Base-by-base conservation (phyloP, 345 rosid genomes). In the Eucalyptus sp. region DNA sequence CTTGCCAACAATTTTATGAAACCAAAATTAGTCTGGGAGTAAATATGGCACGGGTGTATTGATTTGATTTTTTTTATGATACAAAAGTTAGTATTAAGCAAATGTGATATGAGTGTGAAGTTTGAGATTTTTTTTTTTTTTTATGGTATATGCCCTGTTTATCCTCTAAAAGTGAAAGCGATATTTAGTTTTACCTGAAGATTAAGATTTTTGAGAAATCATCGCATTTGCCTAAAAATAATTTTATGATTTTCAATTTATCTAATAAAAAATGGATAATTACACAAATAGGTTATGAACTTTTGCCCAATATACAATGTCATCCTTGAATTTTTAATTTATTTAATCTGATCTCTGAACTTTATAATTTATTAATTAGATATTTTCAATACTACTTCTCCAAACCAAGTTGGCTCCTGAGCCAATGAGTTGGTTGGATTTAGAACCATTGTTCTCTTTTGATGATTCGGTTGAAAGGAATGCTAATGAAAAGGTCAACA, bases 261-360 rank as follows among this genome's bases (percentile, higher is more conserved):
- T 24, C 12, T 24, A 0, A 24, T 9, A 56, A 56, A 56, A 24
- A 56, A 56, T 22, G 13, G 29, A 4, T 2, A 56, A 56, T 56
- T 56, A 56, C 62, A 56, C 62, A 24, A 4, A 56, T 24, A 10
- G 13, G 27, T 25, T 25, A 56, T 56, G 62, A 56, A 56, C 29
- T 24, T 56, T 24, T 3, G 0, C 3, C 2, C 6, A 56, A 4
- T 56, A 10, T 56, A 56, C 0, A 56, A 56, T 24, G 62, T 24
- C 62, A 10, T 56, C 62, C 0, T 22, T 56, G 6, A 51, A 51
- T 4, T 56, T 56, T 56, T 24, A 56, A 56, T 56, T 56, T 56
- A 10, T 56, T 56, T 10, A 24, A 56, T 24, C 0, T 24, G 29
- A 0, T 24, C 0, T 25, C 3, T 56, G 1, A 56, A 24, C 3